Evolutionary conservation across 73 alveolate species (phyloP).

Genomic region (Tetrahymena borealis): DNA sequence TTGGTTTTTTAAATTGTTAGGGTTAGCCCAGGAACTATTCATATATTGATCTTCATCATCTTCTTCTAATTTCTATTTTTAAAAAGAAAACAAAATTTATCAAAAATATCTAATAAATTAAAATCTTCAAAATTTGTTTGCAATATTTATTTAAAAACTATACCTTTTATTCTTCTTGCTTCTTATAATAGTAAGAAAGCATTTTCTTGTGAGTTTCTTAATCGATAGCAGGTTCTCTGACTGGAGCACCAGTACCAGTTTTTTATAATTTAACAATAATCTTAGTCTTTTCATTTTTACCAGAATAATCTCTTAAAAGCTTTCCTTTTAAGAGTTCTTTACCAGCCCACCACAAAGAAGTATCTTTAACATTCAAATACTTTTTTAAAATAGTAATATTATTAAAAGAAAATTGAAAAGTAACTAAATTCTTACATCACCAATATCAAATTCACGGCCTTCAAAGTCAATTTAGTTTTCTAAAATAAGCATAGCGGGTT

Average conservation of each 20-base stretch:
- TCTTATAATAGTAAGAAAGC: slow-evolving; percentile 87
- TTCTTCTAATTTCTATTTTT: slow-evolving; percentile 51
- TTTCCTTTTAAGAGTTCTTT: slow-evolving; percentile 87
- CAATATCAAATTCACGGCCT: slow-evolving; percentile 59
- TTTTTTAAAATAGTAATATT: not conserved
- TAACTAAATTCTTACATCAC: not conserved
- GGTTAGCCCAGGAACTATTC: slow-evolving; percentile 94
- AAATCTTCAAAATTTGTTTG: not conserved
- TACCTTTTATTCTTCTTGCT: slow-evolving; percentile 81
- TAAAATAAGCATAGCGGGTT: slow-evolving; percentile 80
- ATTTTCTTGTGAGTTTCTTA: slow-evolving; percentile 89
- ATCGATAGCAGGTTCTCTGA: slow-evolving; percentile 93
- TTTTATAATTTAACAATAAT: slow-evolving; percentile 77
- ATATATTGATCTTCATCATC: slow-evolving; percentile 86
- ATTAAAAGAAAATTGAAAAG: not conserved
- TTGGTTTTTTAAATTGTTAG: slow-evolving; percentile 64
- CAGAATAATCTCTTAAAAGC: slow-evolving; percentile 64
- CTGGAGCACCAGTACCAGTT: slow-evolving; percentile 94
- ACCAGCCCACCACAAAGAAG: slow-evolving; percentile 91
- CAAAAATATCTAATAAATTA: not conserved
- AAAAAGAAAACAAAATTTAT: not conserved
- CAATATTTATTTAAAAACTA: not conserved
- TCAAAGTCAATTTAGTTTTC: slow-evolving; percentile 76
- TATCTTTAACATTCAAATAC: slow-evolving; percentile 44
- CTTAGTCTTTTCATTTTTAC: slow-evolving; percentile 88